Conservation (phyloP, 345 rosid species). For the Triadica sebifera region DNA sequence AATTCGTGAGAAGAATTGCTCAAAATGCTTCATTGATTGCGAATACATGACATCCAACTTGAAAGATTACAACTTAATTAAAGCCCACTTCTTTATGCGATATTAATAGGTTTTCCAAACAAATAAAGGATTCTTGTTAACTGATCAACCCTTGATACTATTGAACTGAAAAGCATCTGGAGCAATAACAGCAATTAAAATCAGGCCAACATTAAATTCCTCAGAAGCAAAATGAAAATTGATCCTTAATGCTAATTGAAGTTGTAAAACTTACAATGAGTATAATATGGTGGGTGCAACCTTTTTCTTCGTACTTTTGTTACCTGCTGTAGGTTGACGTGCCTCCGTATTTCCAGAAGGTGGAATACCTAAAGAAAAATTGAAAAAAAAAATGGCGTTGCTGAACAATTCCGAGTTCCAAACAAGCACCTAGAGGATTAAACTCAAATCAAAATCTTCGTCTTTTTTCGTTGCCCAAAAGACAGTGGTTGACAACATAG, state of each 20-base stretch:
- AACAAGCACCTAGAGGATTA: not conserved
- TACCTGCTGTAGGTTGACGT: slow-evolving; percentile 34
- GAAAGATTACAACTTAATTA: not conserved
- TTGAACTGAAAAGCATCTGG: not conserved
- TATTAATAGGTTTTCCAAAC: not conserved
- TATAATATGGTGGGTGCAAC: slow-evolving; percentile 60
- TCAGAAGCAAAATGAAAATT: too few species aligned
- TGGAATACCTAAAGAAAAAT: slow-evolving; percentile 36
- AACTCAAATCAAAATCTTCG: not conserved
- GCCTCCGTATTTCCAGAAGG: slow-evolving; percentile 34
- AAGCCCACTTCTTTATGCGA: not conserved
- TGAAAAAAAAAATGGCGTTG: not conserved
- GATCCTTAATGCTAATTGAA: not conserved
- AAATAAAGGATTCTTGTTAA: not conserved
- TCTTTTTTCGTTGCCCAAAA: not conserved
- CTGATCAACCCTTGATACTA: too few species aligned
- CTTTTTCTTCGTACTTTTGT: slow-evolving; percentile 52
- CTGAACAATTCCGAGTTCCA: not conserved
- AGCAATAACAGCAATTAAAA: not conserved
- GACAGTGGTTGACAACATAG: not conserved
- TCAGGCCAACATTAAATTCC: too few species aligned
- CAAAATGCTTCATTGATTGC: not conserved
- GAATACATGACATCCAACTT: not conserved
- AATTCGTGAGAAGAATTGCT: not conserved
- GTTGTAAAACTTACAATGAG: slow-evolving; percentile 59